Evolutionary conservation across 2,329 filamentous ascomycete species (phyloP).

Genomic region (Dactylonectria macrodidyma): DNA sequence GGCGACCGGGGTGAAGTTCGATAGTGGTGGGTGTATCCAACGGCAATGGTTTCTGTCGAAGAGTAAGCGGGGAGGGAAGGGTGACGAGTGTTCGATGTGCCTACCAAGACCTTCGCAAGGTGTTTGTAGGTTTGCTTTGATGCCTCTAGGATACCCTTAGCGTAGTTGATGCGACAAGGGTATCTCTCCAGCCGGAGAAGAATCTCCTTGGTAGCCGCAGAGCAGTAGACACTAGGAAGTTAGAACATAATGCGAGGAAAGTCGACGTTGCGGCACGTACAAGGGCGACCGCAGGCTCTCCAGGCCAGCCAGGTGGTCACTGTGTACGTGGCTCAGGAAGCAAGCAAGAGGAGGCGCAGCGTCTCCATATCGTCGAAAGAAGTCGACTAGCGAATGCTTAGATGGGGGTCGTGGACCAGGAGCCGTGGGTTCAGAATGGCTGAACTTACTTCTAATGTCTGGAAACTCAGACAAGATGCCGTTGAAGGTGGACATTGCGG

Average conservation of each 20-base stretch:
- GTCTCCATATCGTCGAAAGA: slow-evolving; percentile 75
- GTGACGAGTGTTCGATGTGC: not conserved
- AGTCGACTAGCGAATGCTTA: slow-evolving; percentile 75
- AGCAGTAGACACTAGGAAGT: slow-evolving; percentile 81
- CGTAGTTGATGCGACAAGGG: slow-evolving; percentile 85
- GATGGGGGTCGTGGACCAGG: not conserved
- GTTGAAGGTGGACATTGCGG: slow-evolving; percentile 82
- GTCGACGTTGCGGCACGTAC: slow-evolving; percentile 52
- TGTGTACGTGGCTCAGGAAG: slow-evolving; percentile 94
- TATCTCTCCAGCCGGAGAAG: slow-evolving; percentile 85
- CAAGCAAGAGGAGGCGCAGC: slow-evolving; percentile 79
- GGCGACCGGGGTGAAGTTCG: slow-evolving; percentile 77
- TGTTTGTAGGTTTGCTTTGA: slow-evolving; percentile 83
- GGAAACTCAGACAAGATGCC: slow-evolving; percentile 84
- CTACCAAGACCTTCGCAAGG: slow-evolving; percentile 77
- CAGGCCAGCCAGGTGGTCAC: slow-evolving; percentile 87
- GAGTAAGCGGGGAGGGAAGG: slow-evolving; percentile 6
- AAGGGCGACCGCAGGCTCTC: slow-evolving; percentile 85
- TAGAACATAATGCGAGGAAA: not conserved
- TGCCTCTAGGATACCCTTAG: slow-evolving; percentile 82
- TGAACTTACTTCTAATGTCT: slow-evolving; percentile 74
- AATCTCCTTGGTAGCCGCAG: slow-evolving; percentile 84
- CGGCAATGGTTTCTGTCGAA: slow-evolving; percentile 79
- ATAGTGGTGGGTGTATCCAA: slow-evolving; percentile 84
- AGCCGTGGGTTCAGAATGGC: too few relatives aligned